Percentiles rank a stretch among this genome's conserved stretches.
phyloP scores from a whole-genome alignment of 805 yeast genomes.

The Kazachstania kunashirensis region DNA sequence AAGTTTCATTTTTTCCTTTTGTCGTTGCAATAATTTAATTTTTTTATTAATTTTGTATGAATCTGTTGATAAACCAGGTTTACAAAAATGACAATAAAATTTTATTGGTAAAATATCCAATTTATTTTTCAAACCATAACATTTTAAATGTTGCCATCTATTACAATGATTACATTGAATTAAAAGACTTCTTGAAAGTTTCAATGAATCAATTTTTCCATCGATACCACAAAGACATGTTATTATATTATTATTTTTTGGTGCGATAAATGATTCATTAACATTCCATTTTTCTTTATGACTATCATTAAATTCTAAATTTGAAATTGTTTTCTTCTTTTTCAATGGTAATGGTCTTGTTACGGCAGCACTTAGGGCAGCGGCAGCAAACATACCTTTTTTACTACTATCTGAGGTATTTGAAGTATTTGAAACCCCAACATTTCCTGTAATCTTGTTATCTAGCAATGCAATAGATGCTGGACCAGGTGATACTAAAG shows the following conservation, averaged over 20 bases:
- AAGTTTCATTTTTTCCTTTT: conserved; percentile 2
- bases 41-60: conserved; percentile 9
- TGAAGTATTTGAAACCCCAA: background rate
- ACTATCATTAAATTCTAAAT: too few relatives aligned
- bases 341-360: conserved; percentile 56
- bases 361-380: conserved; percentile 76
- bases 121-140: conserved; percentile 65
- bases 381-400: conserved; percentile 51
- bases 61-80: conserved; percentile 29
- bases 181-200: conserved; percentile 41
- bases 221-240: conserved; percentile 69
- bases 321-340: background rate
- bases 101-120: conserved; percentile 68
- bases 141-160: conserved; percentile 89
- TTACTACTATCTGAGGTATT: background rate
- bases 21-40: conserved; percentile 5
- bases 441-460: conserved; percentile 2
- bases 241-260: conserved; percentile 72
- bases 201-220: background rate
- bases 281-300: background rate
- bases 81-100: conserved; percentile 72
- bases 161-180: conserved; percentile 88
- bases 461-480: conserved; percentile 34
- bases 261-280: conserved; percentile 44
- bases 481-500: conserved; percentile 37